A percentile compares a stretch with the other conserved stretches of the same genome.
Evolutionary conservation across 371 early-diverging fungal genomes (phyloP).

Genomic region (Mortierella polycephala): DNA sequence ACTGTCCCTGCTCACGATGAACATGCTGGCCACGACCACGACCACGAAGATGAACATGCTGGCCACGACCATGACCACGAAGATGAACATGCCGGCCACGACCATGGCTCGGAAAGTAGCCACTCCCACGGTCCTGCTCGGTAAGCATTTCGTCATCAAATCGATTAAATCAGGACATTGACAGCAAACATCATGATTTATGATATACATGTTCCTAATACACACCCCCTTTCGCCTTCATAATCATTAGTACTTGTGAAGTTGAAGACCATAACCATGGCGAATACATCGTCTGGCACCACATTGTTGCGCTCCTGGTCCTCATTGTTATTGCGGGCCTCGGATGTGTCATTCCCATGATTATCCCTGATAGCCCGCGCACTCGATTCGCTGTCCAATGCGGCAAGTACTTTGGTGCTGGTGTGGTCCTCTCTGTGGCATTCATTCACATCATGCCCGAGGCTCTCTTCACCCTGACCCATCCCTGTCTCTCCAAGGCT

Average conservation of each 20-base stretch:
- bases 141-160: constrained; percentile 16
- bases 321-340: constrained; percentile 58
- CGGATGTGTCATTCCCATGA: constrained; percentile 46
- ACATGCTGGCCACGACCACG: constrained; percentile 31
- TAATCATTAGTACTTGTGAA: constrained; percentile 19
- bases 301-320: constrained; percentile 70
- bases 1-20: constrained; percentile 35
- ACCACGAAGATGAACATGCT: constrained; percentile 25
- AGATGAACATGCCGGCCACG: constrained; percentile 33
- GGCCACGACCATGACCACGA: constrained; percentile 35
- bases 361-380: constrained; percentile 19
- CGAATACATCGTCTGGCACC: constrained; percentile 60
- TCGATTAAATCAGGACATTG: not conserved
- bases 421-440: constrained; percentile 83
- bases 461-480: constrained; percentile 56
- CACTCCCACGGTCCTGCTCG: constrained; percentile 49
- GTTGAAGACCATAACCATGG: constrained; percentile 37
- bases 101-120: constrained; percentile 19
- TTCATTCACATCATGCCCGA: constrained; percentile 76
- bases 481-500: constrained; percentile 58
- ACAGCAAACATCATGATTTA: not conserved
- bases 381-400: constrained; percentile 35
- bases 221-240: not conserved
- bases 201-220: not conserved
- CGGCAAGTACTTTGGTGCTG: constrained; percentile 78